Conservation (phyloP, 768 basidiomycete genomes). For the Russula sp. region DNA sequence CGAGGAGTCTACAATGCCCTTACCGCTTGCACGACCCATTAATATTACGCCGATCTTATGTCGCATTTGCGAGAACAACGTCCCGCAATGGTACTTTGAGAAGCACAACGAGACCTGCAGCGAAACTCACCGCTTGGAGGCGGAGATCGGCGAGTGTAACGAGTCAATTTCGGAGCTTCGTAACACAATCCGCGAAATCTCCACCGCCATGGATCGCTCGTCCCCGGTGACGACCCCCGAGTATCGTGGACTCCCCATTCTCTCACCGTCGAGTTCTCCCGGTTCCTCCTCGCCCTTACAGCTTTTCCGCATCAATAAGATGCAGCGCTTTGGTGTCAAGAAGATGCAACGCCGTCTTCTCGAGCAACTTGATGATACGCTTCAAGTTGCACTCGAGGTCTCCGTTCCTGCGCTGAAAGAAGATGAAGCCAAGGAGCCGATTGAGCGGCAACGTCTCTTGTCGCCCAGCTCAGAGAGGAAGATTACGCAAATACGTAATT, state of each 20-base stretch:
- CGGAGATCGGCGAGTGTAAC: conserved; percentile 90
- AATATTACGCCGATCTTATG: conserved; percentile 82
- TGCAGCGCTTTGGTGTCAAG: conserved; percentile 76
- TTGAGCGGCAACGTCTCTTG: conserved; percentile 86
- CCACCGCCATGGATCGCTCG: conserved; percentile 63
- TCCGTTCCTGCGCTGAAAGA: conserved; percentile 87
- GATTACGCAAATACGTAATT: conserved; percentile 74
- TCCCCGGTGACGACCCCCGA: conserved; percentile 64
- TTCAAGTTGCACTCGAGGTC: conserved; percentile 73
- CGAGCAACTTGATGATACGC: conserved; percentile 81
- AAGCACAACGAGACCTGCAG: conserved; percentile 99
- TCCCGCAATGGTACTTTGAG: conserved; percentile 99
- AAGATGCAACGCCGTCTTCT: conserved; percentile 75
- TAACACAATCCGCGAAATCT: conserved; percentile 78
- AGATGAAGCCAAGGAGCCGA: conserved; percentile 85
- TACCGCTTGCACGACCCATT: conserved; percentile 74
- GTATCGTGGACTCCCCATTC: conserved; percentile 84
- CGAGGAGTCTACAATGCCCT: conserved; percentile 48
- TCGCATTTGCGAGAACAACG: conserved; percentile 94
- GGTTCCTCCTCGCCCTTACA: conserved; percentile 70
- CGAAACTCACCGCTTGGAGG: conserved; percentile 92
- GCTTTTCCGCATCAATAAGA: conserved; percentile 62
- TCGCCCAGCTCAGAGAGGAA: conserved; percentile 87
- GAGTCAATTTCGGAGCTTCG: conserved; percentile 85
- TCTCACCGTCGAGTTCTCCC: conserved; percentile 66